These are phyloP conservation scores for Arthrobotrys iridis DNA, from an alignment of 2,329 filamentous ascomycete species.

Conservation along the genomic window DNA sequence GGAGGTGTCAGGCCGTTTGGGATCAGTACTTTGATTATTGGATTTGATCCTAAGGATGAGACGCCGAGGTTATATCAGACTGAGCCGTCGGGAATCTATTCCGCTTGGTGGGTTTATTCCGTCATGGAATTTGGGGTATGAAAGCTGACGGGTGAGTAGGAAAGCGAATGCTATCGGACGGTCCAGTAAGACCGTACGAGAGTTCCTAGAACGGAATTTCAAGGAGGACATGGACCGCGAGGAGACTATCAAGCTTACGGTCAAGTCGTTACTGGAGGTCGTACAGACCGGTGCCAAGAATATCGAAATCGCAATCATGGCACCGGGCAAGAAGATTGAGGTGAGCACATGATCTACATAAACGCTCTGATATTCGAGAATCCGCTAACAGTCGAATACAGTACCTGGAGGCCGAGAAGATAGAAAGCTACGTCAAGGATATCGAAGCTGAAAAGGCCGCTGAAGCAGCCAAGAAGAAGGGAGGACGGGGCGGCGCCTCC, in stretches of 20 bases:
- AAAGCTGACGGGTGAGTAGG: constrained; percentile 67
- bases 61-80: constrained; percentile 94
- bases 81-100: constrained; percentile 99
- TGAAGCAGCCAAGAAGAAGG: constrained; percentile 97
- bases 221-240: constrained; percentile 97
- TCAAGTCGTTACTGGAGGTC: constrained; percentile 97
- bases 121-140: constrained; percentile 3
- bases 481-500: constrained; percentile 66
- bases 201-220: constrained; percentile 98
- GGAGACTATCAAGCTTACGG: constrained; percentile 93
- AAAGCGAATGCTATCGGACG: constrained; percentile 99
- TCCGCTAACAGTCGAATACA: constrained; percentile 61
- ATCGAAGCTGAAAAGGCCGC: constrained; percentile 99
- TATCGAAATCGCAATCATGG: constrained; percentile 99
- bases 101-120: constrained; percentile 79
- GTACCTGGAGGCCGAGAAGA: constrained; percentile 86
- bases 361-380: neutral
- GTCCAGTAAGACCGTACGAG: constrained; percentile 97
- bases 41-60: constrained; percentile 94
- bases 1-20: constrained; percentile 98
- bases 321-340: constrained; percentile 86
- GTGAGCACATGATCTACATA: constrained; percentile 30
- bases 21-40: constrained; percentile 96
- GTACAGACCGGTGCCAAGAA: constrained; percentile 99
- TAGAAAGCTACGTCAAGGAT: constrained; percentile 96